Conservation (phyloP, 345 rosid genomes). For the Erodium maritimum region DNA sequence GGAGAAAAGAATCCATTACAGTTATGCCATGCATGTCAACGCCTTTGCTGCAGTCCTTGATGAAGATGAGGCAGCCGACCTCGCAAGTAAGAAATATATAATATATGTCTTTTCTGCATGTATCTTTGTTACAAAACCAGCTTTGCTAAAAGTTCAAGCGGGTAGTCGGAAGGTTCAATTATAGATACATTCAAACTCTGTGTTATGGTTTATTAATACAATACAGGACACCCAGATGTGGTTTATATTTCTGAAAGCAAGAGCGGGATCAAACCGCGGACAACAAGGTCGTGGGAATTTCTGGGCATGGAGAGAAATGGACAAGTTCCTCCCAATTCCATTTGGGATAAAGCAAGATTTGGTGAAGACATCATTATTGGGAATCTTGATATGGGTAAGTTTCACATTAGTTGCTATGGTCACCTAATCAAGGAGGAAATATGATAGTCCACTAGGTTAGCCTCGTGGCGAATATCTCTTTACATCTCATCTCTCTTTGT, state of each 20-base stretch:
- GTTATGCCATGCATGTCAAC: constrained; percentile 21
- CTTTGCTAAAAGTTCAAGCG: too few species aligned
- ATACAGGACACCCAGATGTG: constrained; percentile 47
- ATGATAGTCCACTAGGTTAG: too few species aligned
- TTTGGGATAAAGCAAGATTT: constrained; percentile 35
- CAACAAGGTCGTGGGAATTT: constrained; percentile 62
- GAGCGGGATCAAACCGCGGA: constrained; percentile 30
- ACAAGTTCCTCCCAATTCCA: constrained; percentile 20
- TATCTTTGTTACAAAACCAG: too few species aligned
- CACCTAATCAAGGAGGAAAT: too few species aligned
- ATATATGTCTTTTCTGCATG: too few species aligned
- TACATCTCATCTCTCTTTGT: too few species aligned
- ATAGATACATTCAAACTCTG: too few species aligned
- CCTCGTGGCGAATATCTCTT: too few species aligned
- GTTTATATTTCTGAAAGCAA: constrained; percentile 46
- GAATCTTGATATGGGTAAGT: constrained; percentile 46
- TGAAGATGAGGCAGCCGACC: constrained; percentile 17
- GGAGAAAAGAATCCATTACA: constrained; percentile 15
- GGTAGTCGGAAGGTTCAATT: too few species aligned
- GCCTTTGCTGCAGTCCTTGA: constrained; percentile 26
- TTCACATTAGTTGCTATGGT: too few species aligned
- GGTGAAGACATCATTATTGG: constrained; percentile 48
- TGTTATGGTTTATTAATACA: background rate
- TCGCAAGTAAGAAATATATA: constrained; percentile 18
- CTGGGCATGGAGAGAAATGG: constrained; percentile 36